Evolutionary conservation across 192 early-diverging fungal genomes (phyloP).

Genomic region (Backusella psychrophila): DNA sequence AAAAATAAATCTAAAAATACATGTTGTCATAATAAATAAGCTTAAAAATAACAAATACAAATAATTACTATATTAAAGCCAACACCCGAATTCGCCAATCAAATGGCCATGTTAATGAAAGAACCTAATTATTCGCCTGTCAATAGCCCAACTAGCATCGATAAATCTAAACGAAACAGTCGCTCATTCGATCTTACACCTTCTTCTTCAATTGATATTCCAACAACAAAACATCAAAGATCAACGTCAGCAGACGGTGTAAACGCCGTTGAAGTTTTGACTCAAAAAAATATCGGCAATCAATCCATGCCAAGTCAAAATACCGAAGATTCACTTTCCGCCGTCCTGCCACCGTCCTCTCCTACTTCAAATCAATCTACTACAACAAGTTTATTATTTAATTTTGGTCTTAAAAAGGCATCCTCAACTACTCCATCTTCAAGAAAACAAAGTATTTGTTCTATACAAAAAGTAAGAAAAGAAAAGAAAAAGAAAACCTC

Average conservation of each 20-base stretch:
- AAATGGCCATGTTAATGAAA: conserved; percentile 4
- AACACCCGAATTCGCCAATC: not conserved
- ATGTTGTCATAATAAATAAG: not conserved
- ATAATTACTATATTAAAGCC: not conserved
- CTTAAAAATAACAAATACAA: not conserved
- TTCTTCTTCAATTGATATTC: not conserved
- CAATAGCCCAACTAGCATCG: not conserved
- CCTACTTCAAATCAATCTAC: not conserved
- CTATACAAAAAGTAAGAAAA: not conserved
- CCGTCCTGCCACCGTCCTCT: not conserved
- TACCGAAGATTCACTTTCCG: conserved; percentile 6
- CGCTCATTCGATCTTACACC: conserved; percentile 14
- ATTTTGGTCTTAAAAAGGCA: conserved; percentile 13
- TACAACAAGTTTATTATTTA: conserved; percentile 7
- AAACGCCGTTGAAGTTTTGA: not conserved
- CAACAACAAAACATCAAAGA: not conserved
- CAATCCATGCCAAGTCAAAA: conserved; percentile 4
- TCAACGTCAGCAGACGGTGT: conserved; percentile 8
- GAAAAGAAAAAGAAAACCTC: not conserved
- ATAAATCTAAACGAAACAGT: conserved; percentile 11
- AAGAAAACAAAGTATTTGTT: conserved; percentile 11
- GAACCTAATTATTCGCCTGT: conserved; percentile 7
- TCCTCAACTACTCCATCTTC: not conserved
- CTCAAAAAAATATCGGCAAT: not conserved
- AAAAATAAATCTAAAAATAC: conserved; percentile 11